phyloP scores from a whole-genome alignment of 31 red algal species.

The Endocladia muricata region DNA sequence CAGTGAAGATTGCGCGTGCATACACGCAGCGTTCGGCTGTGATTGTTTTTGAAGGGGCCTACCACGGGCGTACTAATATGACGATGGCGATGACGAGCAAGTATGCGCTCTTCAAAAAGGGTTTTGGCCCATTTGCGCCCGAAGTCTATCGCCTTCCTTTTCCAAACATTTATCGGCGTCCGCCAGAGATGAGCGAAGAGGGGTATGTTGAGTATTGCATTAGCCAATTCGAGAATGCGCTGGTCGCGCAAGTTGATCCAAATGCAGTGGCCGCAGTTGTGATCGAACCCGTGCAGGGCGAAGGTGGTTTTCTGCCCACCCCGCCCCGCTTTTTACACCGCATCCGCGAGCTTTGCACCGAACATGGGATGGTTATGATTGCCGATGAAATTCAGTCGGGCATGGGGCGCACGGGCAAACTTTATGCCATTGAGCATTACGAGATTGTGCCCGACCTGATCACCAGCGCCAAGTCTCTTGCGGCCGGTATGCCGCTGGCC shows the following conservation, averaged over 20 bases:
- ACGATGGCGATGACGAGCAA: slow-evolving; percentile 5
- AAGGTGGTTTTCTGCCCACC: slow-evolving; percentile 85
- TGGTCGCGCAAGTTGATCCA: slow-evolving; percentile 22
- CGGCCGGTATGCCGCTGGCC: slow-evolving; percentile 89
- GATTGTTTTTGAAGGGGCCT: too few relatives aligned
- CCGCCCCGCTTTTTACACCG: slow-evolving; percentile 49
- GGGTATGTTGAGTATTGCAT: slow-evolving; percentile 80
- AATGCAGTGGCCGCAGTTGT: slow-evolving; percentile 66
- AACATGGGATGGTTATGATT: slow-evolving; percentile 77
- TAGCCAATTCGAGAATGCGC: slow-evolving; percentile 72
- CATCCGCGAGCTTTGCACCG: slow-evolving; percentile 69
- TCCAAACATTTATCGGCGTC: slow-evolving; percentile 85
- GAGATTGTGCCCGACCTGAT: slow-evolving; percentile 80
- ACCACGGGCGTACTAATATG: slow-evolving; percentile 56
- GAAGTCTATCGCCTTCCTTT: slow-evolving; percentile 86
- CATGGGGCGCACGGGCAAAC: slow-evolving; percentile 79
- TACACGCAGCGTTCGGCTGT: too few relatives aligned
- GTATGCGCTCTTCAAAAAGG: slow-evolving; percentile 74
- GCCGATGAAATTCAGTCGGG: slow-evolving; percentile 95
- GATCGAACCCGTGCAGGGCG: slow-evolving; percentile 89
- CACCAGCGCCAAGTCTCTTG: slow-evolving; percentile 89
- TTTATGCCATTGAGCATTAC: slow-evolving; percentile 81
- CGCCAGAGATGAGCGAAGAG: slow-evolving; percentile 53
- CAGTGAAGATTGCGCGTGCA: slow-evolving; percentile 91
- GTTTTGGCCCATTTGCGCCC: slow-evolving; percentile 78